Evolutionary conservation across 441 rosid genomes (phyloP).

Genomic region (Melastoma candidum): DNA sequence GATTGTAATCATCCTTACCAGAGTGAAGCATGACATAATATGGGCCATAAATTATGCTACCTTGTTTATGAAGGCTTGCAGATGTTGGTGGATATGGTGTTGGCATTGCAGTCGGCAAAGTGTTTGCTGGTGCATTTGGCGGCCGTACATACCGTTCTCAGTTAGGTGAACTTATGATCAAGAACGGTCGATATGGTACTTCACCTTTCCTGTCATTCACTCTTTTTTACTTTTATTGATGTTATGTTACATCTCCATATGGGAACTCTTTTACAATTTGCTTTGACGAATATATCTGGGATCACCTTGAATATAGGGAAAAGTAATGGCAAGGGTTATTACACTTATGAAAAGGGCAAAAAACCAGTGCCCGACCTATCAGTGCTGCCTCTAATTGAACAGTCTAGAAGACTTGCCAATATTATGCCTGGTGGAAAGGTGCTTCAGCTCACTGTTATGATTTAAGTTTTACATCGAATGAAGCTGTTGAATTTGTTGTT

Average conservation of each 20-base stretch:
- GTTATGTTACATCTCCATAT: no score
- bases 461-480: background rate
- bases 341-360: constrained; percentile 72
- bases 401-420: constrained; percentile 52
- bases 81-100: constrained; percentile 89
- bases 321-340: constrained; percentile 80
- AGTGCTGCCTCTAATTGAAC: constrained; percentile 60
- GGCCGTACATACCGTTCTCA: constrained; percentile 55
- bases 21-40: no score
- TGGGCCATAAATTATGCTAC: no score
- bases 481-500: background rate
- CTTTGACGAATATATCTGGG: no score
- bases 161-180: constrained; percentile 55
- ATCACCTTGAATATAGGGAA: constrained; percentile 42
- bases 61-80: constrained; percentile 52
- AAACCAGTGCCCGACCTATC: constrained; percentile 79
- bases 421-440: constrained; percentile 93
- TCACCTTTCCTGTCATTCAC: no score
- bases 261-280: no score
- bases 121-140: constrained; percentile 49
- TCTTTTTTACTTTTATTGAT: no score
- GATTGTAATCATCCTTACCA: no score
- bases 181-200: constrained; percentile 76
- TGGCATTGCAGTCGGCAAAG: constrained; percentile 48
- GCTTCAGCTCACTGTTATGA: constrained; percentile 2